phyloP scores from a whole-genome alignment of 192 early-diverging fungal genomes.

The Phycomyces nitens region DNA sequence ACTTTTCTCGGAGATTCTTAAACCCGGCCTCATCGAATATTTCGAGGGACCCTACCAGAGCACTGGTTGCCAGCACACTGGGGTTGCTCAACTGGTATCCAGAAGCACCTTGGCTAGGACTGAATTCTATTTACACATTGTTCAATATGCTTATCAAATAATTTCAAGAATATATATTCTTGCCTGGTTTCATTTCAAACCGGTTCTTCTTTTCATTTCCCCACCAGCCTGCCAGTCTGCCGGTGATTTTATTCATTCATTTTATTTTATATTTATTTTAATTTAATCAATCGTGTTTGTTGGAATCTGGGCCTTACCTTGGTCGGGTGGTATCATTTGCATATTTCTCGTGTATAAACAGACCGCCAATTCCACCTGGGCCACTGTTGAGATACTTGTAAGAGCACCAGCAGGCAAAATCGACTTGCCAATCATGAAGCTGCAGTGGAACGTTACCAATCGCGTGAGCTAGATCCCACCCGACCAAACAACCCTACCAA shows the following conservation, averaged over 20 bases:
- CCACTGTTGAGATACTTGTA: constrained; percentile 99
- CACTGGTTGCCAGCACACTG: constrained; percentile 66
- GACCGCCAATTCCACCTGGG: constrained; percentile 88
- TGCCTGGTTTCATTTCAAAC: constrained; percentile 84
- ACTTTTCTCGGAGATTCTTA: constrained; percentile 69
- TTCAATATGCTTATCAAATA: not conserved
- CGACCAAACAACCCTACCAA: constrained; percentile 79
- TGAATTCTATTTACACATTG: constrained; percentile 50
- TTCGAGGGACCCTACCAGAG: constrained; percentile 74
- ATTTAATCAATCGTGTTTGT: no score
- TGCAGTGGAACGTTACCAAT: constrained; percentile 86
- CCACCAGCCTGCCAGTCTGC: constrained; percentile 77
- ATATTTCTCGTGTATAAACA: constrained; percentile 87
- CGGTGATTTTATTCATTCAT: no score
- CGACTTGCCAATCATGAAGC: constrained; percentile 94
- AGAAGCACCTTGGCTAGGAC: constrained; percentile 73
- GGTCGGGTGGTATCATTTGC: constrained; percentile 52
- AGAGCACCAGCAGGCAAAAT: constrained; percentile 98
- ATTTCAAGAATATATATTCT: not conserved
- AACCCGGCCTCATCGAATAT: constrained; percentile 76
- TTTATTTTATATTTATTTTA: no score
- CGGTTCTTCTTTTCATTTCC: constrained; percentile 76
- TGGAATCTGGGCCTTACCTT: no score
- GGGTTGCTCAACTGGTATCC: constrained; percentile 91
- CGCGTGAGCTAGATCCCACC: constrained; percentile 94